Conservation (phyloP, 2,329 filamentous ascomycete species). For the Exutisphaerella laricina region DNA sequence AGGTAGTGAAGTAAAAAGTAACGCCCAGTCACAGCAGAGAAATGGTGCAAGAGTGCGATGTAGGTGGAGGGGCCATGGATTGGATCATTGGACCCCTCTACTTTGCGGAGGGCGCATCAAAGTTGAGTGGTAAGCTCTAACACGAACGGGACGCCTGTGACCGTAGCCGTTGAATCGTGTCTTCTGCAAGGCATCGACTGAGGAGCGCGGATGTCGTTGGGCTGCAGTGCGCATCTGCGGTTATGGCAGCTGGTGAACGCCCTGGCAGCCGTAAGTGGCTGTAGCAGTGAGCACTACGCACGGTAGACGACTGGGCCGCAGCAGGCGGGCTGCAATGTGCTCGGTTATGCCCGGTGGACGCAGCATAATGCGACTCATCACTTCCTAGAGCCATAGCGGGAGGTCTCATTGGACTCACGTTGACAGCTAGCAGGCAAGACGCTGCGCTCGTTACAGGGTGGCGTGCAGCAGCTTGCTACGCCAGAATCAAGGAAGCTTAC, state of each 20-base stretch:
- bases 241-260: not conserved
- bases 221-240: constrained; percentile 8
- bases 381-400: constrained; percentile 15
- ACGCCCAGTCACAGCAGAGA: constrained; percentile 5
- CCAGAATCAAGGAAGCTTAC: constrained; percentile 8
- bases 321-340: constrained; percentile 19
- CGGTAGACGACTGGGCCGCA: constrained; percentile 15
- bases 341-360: constrained; percentile 34
- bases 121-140: constrained; percentile 4
- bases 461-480: constrained; percentile 9
- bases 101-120: not conserved
- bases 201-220: constrained; percentile 6
- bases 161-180: constrained; percentile 15
- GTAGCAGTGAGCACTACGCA: not conserved
- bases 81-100: constrained; percentile 10
- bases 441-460: constrained; percentile 14
- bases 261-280: constrained; percentile 1
- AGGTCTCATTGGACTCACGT: constrained; percentile 5
- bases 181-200: constrained; percentile 8
- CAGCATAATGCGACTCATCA: constrained; percentile 34
- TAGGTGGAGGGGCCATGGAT: constrained; percentile 6
- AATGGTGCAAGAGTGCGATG: constrained; percentile 5
- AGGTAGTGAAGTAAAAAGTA: not conserved
- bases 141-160: constrained; percentile 16
- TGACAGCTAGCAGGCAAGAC: constrained; percentile 20